phyloP scores from a whole-genome alignment of 768 basidiomycete species.

The Amanita muscaria region DNA sequence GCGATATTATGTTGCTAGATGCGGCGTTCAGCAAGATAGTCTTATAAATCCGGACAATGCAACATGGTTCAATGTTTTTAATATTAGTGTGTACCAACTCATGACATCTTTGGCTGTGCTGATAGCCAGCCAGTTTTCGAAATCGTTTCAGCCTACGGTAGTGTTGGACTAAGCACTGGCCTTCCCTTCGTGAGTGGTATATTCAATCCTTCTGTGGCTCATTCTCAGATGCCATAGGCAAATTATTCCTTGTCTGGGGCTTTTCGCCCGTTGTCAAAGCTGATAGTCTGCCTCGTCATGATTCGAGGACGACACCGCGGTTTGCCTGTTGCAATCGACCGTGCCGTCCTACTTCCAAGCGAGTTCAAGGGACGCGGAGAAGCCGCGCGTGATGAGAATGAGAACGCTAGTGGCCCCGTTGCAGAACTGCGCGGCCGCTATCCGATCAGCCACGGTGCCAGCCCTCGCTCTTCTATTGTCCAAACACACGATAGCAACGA shows the following conservation, averaged over 20 bases:
- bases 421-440: too few relatives aligned
- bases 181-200: conserved; percentile 44
- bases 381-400: too few relatives aligned
- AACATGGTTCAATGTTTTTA: conserved; percentile 80
- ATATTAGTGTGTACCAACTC: conserved; percentile 43
- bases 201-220: neutral
- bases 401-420: too few relatives aligned
- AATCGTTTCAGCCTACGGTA: conserved; percentile 80
- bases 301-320: conserved; percentile 89
- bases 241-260: conserved; percentile 78
- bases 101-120: neutral
- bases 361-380: conserved; percentile 36
- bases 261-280: conserved; percentile 74
- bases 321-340: conserved; percentile 79
- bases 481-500: too few relatives aligned
- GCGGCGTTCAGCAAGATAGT: conserved; percentile 45
- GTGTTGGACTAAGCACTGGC: conserved; percentile 85
- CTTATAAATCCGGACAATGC: conserved; percentile 44
- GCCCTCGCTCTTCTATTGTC: too few relatives aligned
- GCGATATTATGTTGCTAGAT: too few relatives aligned
- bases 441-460: too few relatives aligned
- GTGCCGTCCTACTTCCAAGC: conserved; percentile 73
- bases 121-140: conserved; percentile 58
- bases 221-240: conserved; percentile 33
- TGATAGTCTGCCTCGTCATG: conserved; percentile 85